Conservation (phyloP, 169 alveolate species). For the Blepharisma undulans region DNA sequence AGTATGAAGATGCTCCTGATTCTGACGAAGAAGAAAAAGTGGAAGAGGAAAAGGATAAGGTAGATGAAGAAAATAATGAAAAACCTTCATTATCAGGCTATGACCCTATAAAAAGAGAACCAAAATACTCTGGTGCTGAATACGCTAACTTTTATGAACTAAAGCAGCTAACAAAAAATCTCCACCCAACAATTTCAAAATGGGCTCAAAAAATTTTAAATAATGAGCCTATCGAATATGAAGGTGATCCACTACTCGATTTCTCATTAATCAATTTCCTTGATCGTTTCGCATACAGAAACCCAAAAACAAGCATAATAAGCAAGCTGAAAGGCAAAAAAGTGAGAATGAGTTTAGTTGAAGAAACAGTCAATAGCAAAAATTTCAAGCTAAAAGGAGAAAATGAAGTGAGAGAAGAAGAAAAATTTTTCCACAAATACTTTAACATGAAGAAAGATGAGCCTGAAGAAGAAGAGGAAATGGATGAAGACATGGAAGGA, state of each 20-base stretch:
- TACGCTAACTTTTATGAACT: slow-evolving; percentile 73
- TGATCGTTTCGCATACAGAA: slow-evolving; percentile 75
- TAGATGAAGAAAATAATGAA: slow-evolving; percentile 23
- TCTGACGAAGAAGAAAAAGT: slow-evolving; percentile 41
- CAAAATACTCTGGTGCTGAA: slow-evolving; percentile 78
- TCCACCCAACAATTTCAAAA: slow-evolving; percentile 81
- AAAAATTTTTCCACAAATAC: slow-evolving; percentile 51
- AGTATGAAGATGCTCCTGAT: slow-evolving; percentile 50
- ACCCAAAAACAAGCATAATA: slow-evolving; percentile 69
- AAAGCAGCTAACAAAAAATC: slow-evolving; percentile 55
- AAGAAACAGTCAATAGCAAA: neutral
- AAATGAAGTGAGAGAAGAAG: slow-evolving; percentile 56
- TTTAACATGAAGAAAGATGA: slow-evolving; percentile 42
- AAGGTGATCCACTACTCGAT: slow-evolving; percentile 85
- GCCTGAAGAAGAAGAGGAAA: slow-evolving; percentile 38
- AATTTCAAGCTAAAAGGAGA: slow-evolving; percentile 20
- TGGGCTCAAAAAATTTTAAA: slow-evolving; percentile 68
- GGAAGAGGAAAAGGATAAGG: slow-evolving; percentile 3
- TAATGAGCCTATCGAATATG: slow-evolving; percentile 63
- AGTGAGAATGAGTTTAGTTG: slow-evolving; percentile 9
- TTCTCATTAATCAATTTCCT: slow-evolving; percentile 77
- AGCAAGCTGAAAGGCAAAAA: slow-evolving; percentile 55
- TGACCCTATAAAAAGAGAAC: slow-evolving; percentile 83
- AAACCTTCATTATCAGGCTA: slow-evolving; percentile 37
- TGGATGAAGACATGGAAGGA: slow-evolving; percentile 23